Evolutionary conservation across 257 asterid genomes (phyloP).

Genomic region (Mitragyna speciosa): DNA sequence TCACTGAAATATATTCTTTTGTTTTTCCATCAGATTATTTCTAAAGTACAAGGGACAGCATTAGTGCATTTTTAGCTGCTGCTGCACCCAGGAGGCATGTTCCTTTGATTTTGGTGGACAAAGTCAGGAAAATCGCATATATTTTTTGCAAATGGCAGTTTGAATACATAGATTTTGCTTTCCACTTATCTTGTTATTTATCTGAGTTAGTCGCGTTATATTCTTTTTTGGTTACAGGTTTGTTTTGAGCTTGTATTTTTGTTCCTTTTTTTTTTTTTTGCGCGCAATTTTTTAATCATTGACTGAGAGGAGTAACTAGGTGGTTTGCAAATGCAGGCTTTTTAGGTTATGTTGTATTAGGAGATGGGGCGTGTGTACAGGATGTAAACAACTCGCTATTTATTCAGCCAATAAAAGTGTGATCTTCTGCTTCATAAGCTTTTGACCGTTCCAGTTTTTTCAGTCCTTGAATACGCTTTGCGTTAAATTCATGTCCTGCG

Average conservation of each 20-base stretch:
- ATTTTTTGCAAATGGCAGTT: constrained; percentile 31
- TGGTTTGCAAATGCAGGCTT: constrained; percentile 40
- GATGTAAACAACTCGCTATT: constrained; percentile 46
- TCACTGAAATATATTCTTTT: constrained; percentile 19
- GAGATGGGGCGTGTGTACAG: constrained; percentile 56
- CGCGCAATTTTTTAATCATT: constrained; percentile 26
- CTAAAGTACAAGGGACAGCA: constrained; percentile 44
- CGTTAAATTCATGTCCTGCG: too few species aligned
- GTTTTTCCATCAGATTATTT: constrained; percentile 26
- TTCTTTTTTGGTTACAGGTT: constrained; percentile 53
- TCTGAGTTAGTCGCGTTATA: constrained; percentile 40
- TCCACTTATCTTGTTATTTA: not conserved
- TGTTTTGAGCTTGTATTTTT: constrained; percentile 58
- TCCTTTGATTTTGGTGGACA: constrained; percentile 24
- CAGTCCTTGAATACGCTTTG: too few species aligned
- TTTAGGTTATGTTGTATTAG: constrained; percentile 35
- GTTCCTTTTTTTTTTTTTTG: constrained; percentile 11
- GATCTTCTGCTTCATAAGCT: constrained; percentile 16
- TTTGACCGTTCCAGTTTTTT: not conserved
- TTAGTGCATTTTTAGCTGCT: constrained; percentile 66
- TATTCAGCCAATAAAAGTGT: constrained; percentile 51
- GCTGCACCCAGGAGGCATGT: constrained; percentile 46
- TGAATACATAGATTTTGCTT: constrained; percentile 30
- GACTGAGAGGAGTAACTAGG: constrained; percentile 41
- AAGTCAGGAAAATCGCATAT: constrained; percentile 24